A percentile compares a stretch with the other conserved stretches of the same genome.
Conservation (phyloP, 805 yeast species). For the Pichia cephalocereana region DNA sequence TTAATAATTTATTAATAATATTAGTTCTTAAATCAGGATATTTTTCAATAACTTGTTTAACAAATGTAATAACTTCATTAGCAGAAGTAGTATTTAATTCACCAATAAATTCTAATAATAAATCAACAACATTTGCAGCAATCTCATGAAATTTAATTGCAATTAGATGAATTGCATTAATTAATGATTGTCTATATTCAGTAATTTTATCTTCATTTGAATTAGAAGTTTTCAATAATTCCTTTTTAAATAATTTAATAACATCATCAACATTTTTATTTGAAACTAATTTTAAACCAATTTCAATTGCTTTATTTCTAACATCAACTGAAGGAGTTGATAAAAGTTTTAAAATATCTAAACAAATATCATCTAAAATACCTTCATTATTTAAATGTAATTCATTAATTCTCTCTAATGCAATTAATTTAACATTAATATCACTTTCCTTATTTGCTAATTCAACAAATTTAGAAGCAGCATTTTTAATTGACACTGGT, state of each 20-base stretch:
- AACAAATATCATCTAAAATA: slow-evolving; percentile 67
- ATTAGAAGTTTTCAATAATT: slow-evolving; percentile 64
- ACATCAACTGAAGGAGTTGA: slow-evolving; percentile 89
- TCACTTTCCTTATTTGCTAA: slow-evolving; percentile 90
- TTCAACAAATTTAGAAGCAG: slow-evolving; percentile 81
- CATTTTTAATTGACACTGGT: slow-evolving; percentile 59
- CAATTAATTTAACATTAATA: slow-evolving; percentile 88
- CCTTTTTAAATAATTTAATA: slow-evolving; percentile 84
- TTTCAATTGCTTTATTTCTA: slow-evolving; percentile 76
- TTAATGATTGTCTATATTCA: slow-evolving; percentile 83
- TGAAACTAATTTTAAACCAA: slow-evolving; percentile 71
- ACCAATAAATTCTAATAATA: slow-evolving; percentile 75
- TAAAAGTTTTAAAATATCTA: slow-evolving; percentile 80
- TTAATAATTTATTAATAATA: slow-evolving; percentile 55
- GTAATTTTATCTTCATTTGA: slow-evolving; percentile 70
- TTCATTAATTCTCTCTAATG: slow-evolving; percentile 75
- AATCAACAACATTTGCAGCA: slow-evolving; percentile 83
- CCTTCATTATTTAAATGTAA: slow-evolving; percentile 73
- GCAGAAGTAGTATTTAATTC: slow-evolving; percentile 84
- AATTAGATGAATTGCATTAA: slow-evolving; percentile 79
- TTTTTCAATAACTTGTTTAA: slow-evolving; percentile 89
- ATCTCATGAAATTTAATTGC: slow-evolving; percentile 86
- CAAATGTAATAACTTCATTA: slow-evolving; percentile 79
- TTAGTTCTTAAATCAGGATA: slow-evolving; percentile 69
- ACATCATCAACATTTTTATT: slow-evolving; percentile 92